Evolutionary conservation across 2,329 filamentous ascomycete genomes (phyloP), one percentile per base, ranked within the genome.

Genomic region (Eurotiales sp.): DNA sequence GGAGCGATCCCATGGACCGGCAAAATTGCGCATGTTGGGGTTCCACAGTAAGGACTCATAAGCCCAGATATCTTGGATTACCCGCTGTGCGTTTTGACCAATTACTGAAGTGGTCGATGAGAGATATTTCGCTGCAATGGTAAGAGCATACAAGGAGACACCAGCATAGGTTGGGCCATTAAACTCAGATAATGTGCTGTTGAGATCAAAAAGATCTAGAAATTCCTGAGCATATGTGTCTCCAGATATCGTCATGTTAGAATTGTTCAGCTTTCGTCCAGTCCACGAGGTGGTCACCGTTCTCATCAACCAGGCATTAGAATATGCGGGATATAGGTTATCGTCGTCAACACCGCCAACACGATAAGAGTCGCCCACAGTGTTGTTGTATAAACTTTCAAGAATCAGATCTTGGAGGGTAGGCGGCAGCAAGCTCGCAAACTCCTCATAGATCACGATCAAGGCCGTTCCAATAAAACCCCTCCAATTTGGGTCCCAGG

Each of bases 401-500:
- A 82, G 62, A 50, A 85, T 79, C 14, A 77, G 68, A 0, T 60
- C 48, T 14, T 71, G 64, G 0, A 73, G 59, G 8, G 70, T 59
- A 7, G 64, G 54, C 0, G 71, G 67, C 6, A 79, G 61, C 1
- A 84, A 68, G 51, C 77, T 61, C 0, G 71, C 62, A 48, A 80
- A 85, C 55, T 85, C 81, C 59, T 85, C 82, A 19, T 83, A 69
- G 22, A 77, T 77, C 36, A 84, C 67, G 22, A 85, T 76, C 12
- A 85, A 72, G 0, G 79, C 76, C 0, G 80, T 83, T 11, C 80
- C 80, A 29, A 85, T 72, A 51, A 85, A 85, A 0, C 81, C 82
- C 45, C 82, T 72, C 82, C 82, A 85, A 55, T 85, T 85, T 1
- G 81, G 81, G 56, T 85, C 82, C 78, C 80, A 85, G 0, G 76